These are phyloP conservation scores for Syncephalastrum monosporum DNA, from an alignment of 371 early-diverging fungal species.

Conservation along the genomic window DNA sequence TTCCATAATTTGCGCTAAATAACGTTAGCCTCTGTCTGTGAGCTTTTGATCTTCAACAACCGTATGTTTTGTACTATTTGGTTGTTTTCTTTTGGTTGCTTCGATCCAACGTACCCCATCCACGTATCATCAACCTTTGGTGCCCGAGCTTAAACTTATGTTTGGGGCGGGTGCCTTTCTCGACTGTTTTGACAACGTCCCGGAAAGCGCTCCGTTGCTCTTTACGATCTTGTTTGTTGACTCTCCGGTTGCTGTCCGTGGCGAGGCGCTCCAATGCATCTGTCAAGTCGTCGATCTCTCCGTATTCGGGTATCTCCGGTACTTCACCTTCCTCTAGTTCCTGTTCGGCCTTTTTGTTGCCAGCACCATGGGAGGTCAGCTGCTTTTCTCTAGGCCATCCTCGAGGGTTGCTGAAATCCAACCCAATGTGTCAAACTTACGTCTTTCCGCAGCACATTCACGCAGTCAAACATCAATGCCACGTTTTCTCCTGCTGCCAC, in stretches of 20 bases:
- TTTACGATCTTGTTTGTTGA: conserved; percentile 60
- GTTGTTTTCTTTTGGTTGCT: not conserved
- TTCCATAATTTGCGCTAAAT: conserved; percentile 37
- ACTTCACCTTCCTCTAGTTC: conserved; percentile 38
- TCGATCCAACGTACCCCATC: conserved; percentile 34
- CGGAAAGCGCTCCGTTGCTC: conserved; percentile 65
- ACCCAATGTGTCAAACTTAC: not conserved
- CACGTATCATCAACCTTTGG: conserved; percentile 33
- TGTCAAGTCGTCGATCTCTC: conserved; percentile 52
- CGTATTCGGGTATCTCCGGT: conserved; percentile 36
- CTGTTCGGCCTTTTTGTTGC: conserved; percentile 17
- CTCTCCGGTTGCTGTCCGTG: conserved; percentile 56
- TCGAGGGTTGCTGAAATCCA: not conserved
- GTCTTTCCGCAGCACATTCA: not conserved
- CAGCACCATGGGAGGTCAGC: not conserved
- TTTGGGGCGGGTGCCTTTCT: conserved; percentile 40
- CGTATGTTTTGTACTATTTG: not conserved
- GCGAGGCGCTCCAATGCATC: conserved; percentile 50
- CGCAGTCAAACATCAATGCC: conserved; percentile 63
- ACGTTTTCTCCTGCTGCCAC: conserved; percentile 73
- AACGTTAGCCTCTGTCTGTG: not conserved
- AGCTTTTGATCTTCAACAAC: not conserved
- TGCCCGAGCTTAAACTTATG: conserved; percentile 42
- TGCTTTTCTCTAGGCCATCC: not conserved
- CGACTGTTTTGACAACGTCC: conserved; percentile 60